Evolutionary conservation across 768 basidiomycete genomes (phyloP).

Genomic region (Pilatotrama ljubarskyi): DNA sequence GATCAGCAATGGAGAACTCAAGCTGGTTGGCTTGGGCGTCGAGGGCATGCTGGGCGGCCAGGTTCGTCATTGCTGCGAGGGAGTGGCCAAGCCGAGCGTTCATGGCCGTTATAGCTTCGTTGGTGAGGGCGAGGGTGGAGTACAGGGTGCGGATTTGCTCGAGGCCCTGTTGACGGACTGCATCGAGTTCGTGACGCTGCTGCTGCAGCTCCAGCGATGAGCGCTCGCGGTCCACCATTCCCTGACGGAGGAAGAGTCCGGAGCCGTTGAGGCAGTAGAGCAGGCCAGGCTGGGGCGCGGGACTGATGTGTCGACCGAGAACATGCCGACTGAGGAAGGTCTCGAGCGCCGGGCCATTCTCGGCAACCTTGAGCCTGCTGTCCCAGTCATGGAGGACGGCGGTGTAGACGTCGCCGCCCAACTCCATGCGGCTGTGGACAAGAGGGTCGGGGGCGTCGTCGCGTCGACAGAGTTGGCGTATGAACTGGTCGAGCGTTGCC

Average conservation of each 20-base stretch:
- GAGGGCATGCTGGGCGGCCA: neutral
- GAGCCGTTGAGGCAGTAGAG: neutral
- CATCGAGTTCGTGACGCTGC: neutral
- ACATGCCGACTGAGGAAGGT: neutral
- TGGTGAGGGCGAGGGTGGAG: neutral
- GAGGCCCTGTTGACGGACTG: neutral
- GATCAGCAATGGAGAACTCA: neutral
- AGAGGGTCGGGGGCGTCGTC: neutral
- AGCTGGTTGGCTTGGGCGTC: neutral
- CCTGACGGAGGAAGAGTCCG: too few species aligned
- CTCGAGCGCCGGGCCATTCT: neutral
- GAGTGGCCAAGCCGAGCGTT: neutral
- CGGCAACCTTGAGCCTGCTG: neutral
- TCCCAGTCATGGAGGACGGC: constrained; percentile 1
- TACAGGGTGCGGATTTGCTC: neutral
- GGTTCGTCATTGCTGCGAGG: neutral
- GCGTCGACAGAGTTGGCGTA: neutral
- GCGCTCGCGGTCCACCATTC: too few species aligned
- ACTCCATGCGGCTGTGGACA: neutral
- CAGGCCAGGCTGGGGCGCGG: neutral
- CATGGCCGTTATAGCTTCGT: neutral
- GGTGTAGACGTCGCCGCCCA: constrained; percentile 4
- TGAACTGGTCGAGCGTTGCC: neutral
- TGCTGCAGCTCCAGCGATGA: neutral
- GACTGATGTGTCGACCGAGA: neutral